Base-by-base conservation (phyloP, 2,329 filamentous ascomycete genomes). In the Penicillium sp. region DNA sequence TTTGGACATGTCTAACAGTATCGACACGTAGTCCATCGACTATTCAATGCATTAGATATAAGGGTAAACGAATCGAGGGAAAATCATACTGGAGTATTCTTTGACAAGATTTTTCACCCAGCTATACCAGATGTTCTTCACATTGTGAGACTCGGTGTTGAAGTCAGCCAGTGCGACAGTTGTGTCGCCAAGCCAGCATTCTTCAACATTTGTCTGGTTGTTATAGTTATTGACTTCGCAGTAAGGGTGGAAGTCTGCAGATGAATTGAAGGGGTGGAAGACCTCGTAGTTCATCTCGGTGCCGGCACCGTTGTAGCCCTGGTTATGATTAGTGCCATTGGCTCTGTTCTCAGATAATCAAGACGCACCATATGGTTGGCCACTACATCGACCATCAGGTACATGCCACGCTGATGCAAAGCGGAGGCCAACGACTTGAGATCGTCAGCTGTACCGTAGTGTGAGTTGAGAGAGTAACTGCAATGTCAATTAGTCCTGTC, bases 111-210 rank as follows among this genome's bases (percentile, higher is more conserved):
- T 72, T 16, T 65, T 67, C 59, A 88, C 75, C 86, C 86, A 89
- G 18, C 73, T 67, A 49, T 82, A 73, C 65, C 81, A 82, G 2
- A 81, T 71, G 15, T 66, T 65, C 26, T 77, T 74, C 10, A 88
- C 79, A 1, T 68, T 66, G 0, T 70, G 47, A 24, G 75, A 72
- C 39, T 80, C 76, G 0, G 85, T 88, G 52, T 82, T 73, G 12
- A 88, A 66, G 58, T 89, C 85, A 0, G 85, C 83, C 1, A 89
- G 79, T 0, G 78, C 74, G n/a, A 82, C 78, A n/a, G 74, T 76
- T 15, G 72, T 74, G 52, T 79, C 76, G 16, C 79, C 79, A 18
- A 80, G 70, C 80, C 80, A 82, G 72, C 85, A 87, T 15, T 69
- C 34, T 42, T 71, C 65, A 2, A 69, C 65, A 16, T 69, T 73